phyloP scores from a whole-genome alignment of 768 basidiomycete genomes.

The Obba rivulosa region DNA sequence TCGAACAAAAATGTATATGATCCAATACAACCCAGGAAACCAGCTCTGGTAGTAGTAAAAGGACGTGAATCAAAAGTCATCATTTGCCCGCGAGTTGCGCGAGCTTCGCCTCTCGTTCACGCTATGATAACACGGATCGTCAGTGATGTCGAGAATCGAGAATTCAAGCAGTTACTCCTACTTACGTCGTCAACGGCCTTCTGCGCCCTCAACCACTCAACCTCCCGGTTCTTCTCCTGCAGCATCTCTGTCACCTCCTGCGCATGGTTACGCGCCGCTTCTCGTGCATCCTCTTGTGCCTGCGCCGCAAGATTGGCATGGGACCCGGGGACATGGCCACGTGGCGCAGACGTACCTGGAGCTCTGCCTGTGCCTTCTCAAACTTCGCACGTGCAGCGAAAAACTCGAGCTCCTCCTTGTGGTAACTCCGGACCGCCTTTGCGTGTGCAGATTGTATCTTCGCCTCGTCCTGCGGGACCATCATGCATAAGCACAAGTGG shows the following conservation, averaged over 20 bases:
- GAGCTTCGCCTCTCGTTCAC: conserved; percentile 52
- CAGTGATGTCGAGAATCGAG: not conserved
- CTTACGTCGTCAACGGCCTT: conserved; percentile 61
- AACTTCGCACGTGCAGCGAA: conserved; percentile 57
- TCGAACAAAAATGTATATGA: no score
- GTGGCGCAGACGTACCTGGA: conserved; percentile 2
- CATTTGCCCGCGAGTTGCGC: conserved; percentile 33
- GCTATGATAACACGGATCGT: conserved; percentile 20
- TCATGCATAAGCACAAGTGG: not conserved
- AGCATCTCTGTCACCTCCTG: conserved; percentile 55
- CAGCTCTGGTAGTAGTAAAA: no score
- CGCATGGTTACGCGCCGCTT: conserved; percentile 47
- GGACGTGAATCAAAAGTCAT: not conserved
- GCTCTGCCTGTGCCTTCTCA: conserved; percentile 43
- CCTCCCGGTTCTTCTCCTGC: conserved; percentile 66
- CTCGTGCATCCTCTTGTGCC: conserved; percentile 30
- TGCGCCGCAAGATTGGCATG: not conserved
- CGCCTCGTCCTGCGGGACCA: conserved; percentile 43
- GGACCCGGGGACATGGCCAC: no score
- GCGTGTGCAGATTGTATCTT: conserved; percentile 49
- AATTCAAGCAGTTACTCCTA: conserved; percentile 2
- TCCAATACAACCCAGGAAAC: no score
- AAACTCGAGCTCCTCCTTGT: conserved; percentile 58
- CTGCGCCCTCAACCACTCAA: conserved; percentile 59
- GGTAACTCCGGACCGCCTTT: conserved; percentile 49